Base-by-base conservation (phyloP, 179 eudicot species). In the Heliamphora ciliata region DNA sequence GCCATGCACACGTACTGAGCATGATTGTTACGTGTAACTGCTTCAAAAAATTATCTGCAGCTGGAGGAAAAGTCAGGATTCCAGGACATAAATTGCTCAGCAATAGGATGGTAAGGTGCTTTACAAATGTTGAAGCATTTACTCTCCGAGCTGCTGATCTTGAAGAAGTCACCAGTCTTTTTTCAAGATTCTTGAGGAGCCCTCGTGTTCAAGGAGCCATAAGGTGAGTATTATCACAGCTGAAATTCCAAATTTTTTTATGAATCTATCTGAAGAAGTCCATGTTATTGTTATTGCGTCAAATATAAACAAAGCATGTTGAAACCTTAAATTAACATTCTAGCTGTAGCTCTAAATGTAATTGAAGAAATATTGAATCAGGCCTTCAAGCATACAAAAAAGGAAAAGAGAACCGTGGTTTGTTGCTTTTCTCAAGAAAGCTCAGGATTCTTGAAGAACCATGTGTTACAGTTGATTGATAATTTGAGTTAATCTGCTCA, bases 61-160 rank as follows among this genome's bases (percentile, higher is more conserved):
- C 84, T 86, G 86, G 85, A 68, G 81, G 81, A 87, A 90, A 83
- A 79, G 84, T 82, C 67, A 86, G 84, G 74, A 65, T 80, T 81
- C 87, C 88, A 44, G 90, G 90, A 73, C 91, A 80, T 48, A 86
- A 86, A 85, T 83, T 87, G 65, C 81, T 86, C 44, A 89, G 93
- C 85, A 91, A 91, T 81, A 88, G 96, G 85, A 83, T 77, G 3
- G 92, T 91, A 11, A 84, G 67, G 85, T 94, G 98, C 86, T 81
- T 87, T 58, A 84, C 93, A 75, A 94, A 94, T 82, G 97, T 92
- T n/a, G 98, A 94, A 89, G 98, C 93, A 50, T 94, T 94, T 77
- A 84, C 84, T 58, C 88, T 94, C n/a, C 84, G 85, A 84, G 91
- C 88, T 69, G 78, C 79, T n/a, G 98, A 94, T 89, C 91, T 94